These are phyloP conservation scores for Boletus sp. DNA, from an alignment of 1,284 basidiomycete genomes.

Conservation along the genomic window DNA sequence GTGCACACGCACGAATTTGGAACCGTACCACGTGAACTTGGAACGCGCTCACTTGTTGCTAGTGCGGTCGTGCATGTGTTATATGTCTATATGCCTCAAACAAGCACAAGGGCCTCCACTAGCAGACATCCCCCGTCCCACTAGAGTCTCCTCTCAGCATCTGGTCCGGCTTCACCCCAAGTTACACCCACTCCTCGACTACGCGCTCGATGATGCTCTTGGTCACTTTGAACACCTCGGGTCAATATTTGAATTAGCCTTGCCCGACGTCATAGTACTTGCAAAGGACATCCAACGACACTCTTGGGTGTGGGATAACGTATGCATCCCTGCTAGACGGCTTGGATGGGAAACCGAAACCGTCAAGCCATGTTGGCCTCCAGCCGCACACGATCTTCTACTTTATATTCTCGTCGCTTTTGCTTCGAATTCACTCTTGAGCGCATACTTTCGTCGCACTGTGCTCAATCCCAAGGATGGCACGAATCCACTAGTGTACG, in stretches of 20 bases:
- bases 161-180: not conserved
- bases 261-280: not conserved
- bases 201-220: slow-evolving; percentile 1
- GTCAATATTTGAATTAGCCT: not conserved
- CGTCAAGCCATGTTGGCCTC: not conserved
- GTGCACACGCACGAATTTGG: not conserved
- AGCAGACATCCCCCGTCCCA: not conserved
- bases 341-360: not conserved
- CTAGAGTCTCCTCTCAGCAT: not conserved
- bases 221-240: slow-evolving; percentile 2
- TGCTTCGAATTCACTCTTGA: not conserved
- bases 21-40: not conserved
- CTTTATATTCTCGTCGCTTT: slow-evolving; percentile 4
- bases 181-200: not conserved
- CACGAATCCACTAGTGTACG: slow-evolving; percentile 9
- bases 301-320: not conserved
- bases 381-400: not conserved
- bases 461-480: not conserved
- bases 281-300: slow-evolving; percentile 4
- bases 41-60: not conserved
- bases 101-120: not conserved
- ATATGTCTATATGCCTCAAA: not conserved
- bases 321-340: not conserved
- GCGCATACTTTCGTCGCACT: not conserved
- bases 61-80: slow-evolving; percentile 4